Evolutionary conservation across 768 basidiomycete species (phyloP), one percentile per base, ranked within the genome.

Genomic region (Melanogaster broomeanus): DNA sequence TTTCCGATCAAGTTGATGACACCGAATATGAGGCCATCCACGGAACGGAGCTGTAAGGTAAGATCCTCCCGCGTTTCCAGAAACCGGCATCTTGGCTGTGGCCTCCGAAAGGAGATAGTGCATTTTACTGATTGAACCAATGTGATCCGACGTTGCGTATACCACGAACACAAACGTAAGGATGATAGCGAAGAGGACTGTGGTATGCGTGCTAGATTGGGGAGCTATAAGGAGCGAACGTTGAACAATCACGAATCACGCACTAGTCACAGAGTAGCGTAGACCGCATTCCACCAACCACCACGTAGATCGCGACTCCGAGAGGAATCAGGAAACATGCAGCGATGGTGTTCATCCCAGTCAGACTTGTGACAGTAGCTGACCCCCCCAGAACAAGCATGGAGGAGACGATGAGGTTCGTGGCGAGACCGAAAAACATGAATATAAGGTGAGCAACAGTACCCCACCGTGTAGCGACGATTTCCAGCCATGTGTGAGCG

Each of bases 381-480:
- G 89, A 87, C 3, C 88, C 87, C 6, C 89, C 90, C 10, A 90
- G 78, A 55, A 87, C 83, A 24, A 87, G 74, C 87, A 88, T 90
- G 11, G 86, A 89, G 43, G 88, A 90, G n/a, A 94, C 93, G 61
- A 95, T 90, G 49, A 96, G 77, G 67, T 95, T 95, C 30, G 94
- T 94, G 3, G 90, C 86, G 8, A 97, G 74, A n/a, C 89, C 93
- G 62, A 96, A 96, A 74, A 90, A 87, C 77, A 95, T 84, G 76
- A 96, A 95, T 7, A 92, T 74, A 3, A 86, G 51, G 71, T 97
- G 95, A 0, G 90, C 92, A 13, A 77, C 55, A 6, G 68, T 82
- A 0, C 94, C 95, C 90, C 93, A 98, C 11, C 90, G 78, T 1
- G 74, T 77, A 2, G 79, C 82, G 47, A 95, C 82, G 57, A 97